Percentiles rank a stretch among this genome's conserved stretches.
These are phyloP conservation scores for Batrachochytrium dendrobatidis DNA, from an alignment of 371 early-diverging fungal genomes.

Conservation along the genomic window DNA sequence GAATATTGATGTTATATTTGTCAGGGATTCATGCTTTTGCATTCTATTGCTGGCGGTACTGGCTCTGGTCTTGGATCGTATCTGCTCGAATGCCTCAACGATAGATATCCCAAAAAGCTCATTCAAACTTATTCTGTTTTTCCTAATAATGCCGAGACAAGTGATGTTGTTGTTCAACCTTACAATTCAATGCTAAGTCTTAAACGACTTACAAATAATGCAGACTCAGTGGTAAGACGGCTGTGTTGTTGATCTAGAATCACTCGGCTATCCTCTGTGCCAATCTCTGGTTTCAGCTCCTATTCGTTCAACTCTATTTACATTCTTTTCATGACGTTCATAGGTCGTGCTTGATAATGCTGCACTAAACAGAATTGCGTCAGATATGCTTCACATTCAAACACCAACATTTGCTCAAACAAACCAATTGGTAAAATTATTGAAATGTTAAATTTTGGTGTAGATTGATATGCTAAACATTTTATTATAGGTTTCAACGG, in stretches of 20 bases:
- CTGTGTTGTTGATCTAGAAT: too few relatives aligned
- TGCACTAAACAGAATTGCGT: slow-evolving; percentile 87
- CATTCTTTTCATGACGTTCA: slow-evolving; percentile 13
- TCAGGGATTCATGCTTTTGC: slow-evolving; percentile 44
- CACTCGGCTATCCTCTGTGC: too few relatives aligned
- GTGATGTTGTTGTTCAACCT: slow-evolving; percentile 99
- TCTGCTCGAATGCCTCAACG: slow-evolving; percentile 54
- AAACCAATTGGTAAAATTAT: slow-evolving; percentile 77
- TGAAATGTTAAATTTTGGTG: neutral
- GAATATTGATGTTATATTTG: slow-evolving; percentile 65
- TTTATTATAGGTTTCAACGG: slow-evolving; percentile 75
- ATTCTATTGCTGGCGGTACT: slow-evolving; percentile 48
- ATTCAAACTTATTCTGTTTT: slow-evolving; percentile 99
- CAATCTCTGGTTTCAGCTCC: too few relatives aligned
- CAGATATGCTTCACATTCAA: slow-evolving; percentile 87
- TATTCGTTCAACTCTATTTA: neutral
- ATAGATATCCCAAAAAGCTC: slow-evolving; percentile 96
- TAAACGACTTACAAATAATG: slow-evolving; percentile 83
- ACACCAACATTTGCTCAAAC: slow-evolving; percentile 94
- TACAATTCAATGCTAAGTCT: slow-evolving; percentile 97
- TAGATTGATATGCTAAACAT: neutral
- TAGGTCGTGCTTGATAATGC: slow-evolving; percentile 90
- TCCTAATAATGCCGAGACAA: slow-evolving; percentile 94
- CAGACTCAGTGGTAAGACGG: slow-evolving; percentile 82
- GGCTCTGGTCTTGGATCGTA: slow-evolving; percentile 45